Conservation (phyloP, 2,329 filamentous ascomycete genomes). For the Fusarium udum region DNA sequence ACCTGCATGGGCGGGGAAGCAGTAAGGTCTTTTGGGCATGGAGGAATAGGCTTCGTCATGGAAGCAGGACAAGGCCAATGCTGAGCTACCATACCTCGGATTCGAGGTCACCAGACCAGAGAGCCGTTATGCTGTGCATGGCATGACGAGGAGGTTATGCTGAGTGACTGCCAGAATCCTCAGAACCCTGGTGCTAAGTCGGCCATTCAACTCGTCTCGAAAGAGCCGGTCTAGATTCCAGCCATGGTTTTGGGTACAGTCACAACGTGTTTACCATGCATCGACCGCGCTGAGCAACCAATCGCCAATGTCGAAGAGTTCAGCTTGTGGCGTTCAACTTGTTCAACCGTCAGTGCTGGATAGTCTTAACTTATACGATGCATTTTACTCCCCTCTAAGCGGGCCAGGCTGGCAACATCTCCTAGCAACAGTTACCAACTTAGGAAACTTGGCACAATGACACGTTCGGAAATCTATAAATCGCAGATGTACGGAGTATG, state of each 20-base stretch:
- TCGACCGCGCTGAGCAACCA: not conserved
- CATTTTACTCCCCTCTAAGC: not conserved
- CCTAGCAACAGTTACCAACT: not conserved
- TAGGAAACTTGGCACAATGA: slow-evolving; percentile 3
- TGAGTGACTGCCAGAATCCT: slow-evolving; percentile 16
- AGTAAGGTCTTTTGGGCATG: not conserved
- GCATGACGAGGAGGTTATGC: slow-evolving; percentile 17
- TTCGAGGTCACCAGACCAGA: slow-evolving; percentile 20
- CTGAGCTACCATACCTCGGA: slow-evolving; percentile 9
- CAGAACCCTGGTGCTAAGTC: not conserved
- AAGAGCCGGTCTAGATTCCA: slow-evolving; percentile 1
- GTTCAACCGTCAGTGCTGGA: not conserved
- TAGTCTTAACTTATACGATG: not conserved
- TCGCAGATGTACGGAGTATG: not conserved
- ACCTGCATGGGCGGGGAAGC: slow-evolving; percentile 11
- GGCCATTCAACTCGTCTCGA: slow-evolving; percentile 5
- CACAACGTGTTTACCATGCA: not conserved
- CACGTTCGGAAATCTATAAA: not conserved
- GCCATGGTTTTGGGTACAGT: not conserved
- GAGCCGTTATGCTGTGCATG: slow-evolving; percentile 5
- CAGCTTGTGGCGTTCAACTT: not conserved
- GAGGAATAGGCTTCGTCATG: slow-evolving; percentile 17
- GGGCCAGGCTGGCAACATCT: not conserved
- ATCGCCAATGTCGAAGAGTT: not conserved
- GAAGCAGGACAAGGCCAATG: not conserved